Percentiles rank a stretch among this genome's conserved stretches.
These are phyloP conservation scores for Geoglossum glabrum DNA, from an alignment of 495 filamentous ascomycete species.

Conservation along the genomic window DNA sequence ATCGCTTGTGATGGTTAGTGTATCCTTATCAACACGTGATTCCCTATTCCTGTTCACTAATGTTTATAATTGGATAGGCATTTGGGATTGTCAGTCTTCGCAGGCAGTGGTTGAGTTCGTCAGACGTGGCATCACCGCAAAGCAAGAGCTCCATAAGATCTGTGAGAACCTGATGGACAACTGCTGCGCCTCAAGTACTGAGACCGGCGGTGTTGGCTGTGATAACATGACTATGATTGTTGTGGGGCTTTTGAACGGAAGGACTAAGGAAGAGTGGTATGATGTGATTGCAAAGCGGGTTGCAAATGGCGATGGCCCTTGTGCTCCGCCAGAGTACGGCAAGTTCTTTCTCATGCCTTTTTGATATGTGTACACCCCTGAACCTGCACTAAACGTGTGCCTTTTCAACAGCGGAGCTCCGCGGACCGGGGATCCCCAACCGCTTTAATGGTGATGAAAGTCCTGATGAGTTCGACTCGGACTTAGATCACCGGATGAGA, in stretches of 20 bases:
- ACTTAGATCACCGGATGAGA: constrained; percentile 34
- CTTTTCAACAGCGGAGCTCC: constrained; percentile 71
- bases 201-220: constrained; percentile 93
- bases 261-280: constrained; percentile 95
- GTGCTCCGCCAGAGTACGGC: constrained; percentile 98
- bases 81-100: constrained; percentile 98
- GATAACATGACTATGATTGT: constrained; percentile 99
- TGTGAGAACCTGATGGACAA: constrained; percentile 99
- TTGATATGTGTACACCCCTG: not conserved
- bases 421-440: constrained; percentile 75
- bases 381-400: constrained; percentile 24
- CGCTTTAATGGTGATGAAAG: constrained; percentile 71
- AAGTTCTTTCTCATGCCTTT: constrained; percentile 35
- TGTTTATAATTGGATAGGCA: constrained; percentile 34
- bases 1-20: constrained; percentile 85
- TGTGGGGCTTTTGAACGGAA: constrained; percentile 71
- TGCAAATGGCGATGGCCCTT: constrained; percentile 91
- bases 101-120: constrained; percentile 96
- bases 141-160: constrained; percentile 79
- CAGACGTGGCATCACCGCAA: constrained; percentile 80
- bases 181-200: constrained; percentile 87
- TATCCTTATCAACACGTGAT: not conserved
- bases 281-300: constrained; percentile 84
- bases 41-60: constrained; percentile 1
- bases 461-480: constrained; percentile 78